These are phyloP conservation scores for Priceomyces haplophilus DNA, from an alignment of 805 yeast species.

Conservation along the genomic window DNA sequence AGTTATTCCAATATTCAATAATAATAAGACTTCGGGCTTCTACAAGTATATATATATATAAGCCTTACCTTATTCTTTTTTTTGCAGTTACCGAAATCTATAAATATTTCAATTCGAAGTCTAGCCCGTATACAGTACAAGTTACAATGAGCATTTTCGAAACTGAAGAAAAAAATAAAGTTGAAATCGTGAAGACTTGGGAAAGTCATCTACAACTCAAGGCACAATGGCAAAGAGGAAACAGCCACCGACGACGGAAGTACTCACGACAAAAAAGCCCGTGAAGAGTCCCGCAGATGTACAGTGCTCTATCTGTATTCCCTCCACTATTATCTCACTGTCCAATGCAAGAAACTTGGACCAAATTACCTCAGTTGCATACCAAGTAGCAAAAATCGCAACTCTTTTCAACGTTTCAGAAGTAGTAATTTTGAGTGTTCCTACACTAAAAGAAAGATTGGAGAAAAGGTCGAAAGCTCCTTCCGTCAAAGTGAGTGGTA, in stretches of 20 bases:
- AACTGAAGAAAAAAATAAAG: too few relatives aligned
- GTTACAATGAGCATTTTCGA: too few relatives aligned
- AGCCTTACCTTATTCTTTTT: background rate
- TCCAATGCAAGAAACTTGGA: constrained; percentile 61
- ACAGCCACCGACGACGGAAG: background rate
- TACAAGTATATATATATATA: background rate
- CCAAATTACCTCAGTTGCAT: constrained; percentile 69
- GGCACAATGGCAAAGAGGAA: background rate
- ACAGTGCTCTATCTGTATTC: constrained; percentile 65
- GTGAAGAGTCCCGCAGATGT: constrained; percentile 19
- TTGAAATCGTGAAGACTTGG: too few relatives aligned
- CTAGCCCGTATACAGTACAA: too few relatives aligned
- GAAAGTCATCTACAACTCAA: too few relatives aligned
- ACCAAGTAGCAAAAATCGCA: constrained; percentile 77
- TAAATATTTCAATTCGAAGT: too few relatives aligned
- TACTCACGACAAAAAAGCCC: constrained; percentile 24
- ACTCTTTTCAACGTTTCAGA: constrained; percentile 70
- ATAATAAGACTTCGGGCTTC: too few relatives aligned
- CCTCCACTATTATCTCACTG: constrained; percentile 57
- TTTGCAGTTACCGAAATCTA: background rate
- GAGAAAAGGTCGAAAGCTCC: constrained; percentile 21
- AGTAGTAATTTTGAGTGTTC: constrained; percentile 63
- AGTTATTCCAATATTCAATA: too few relatives aligned
- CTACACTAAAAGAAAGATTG: constrained; percentile 18
- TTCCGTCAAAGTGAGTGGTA: constrained; percentile 18